Evolutionary conservation across 2,329 filamentous ascomycete genomes (phyloP).

Genomic region (Epichloe scottii): DNA sequence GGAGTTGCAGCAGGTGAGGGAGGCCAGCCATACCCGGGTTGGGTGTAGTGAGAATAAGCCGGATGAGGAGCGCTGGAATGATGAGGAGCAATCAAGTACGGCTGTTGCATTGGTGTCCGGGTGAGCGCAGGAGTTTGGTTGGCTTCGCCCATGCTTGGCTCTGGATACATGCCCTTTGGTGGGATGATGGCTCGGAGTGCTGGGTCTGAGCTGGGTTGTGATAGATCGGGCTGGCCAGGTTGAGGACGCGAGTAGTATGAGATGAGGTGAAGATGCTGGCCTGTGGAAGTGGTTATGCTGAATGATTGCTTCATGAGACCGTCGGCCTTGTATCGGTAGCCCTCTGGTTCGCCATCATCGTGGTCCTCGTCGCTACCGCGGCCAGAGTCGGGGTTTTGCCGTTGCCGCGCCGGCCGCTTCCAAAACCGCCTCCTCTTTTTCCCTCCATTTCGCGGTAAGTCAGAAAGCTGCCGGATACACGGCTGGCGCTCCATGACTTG

Average conservation of each 20-base stretch:
- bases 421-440: constrained; percentile 74
- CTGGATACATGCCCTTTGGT: constrained; percentile 90
- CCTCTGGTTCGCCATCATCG: constrained; percentile 74
- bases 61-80: constrained; percentile 18
- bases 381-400: constrained; percentile 77
- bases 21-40: constrained; percentile 38
- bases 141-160: constrained; percentile 81
- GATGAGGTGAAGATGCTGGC: constrained; percentile 92
- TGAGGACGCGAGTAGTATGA: constrained; percentile 87
- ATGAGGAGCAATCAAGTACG: constrained; percentile 25
- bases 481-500: constrained; percentile 97
- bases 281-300: constrained; percentile 83
- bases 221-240: constrained; percentile 57
- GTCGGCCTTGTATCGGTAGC: constrained; percentile 89
- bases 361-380: constrained; percentile 76
- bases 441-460: constrained; percentile 99
- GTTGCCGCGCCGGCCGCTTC: constrained; percentile 40
- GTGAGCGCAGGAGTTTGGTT: constrained; percentile 72
- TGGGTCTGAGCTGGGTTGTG: constrained; percentile 72
- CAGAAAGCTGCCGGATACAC: constrained; percentile 92
- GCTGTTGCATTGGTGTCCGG: constrained; percentile 52
- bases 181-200: constrained; percentile 71
- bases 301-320: constrained; percentile 99
- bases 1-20: constrained; percentile 44
- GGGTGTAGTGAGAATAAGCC: constrained; percentile 27